Evolutionary conservation across 2,329 filamentous ascomycete species (phyloP).

Genomic region (Penicillium sp.): DNA sequence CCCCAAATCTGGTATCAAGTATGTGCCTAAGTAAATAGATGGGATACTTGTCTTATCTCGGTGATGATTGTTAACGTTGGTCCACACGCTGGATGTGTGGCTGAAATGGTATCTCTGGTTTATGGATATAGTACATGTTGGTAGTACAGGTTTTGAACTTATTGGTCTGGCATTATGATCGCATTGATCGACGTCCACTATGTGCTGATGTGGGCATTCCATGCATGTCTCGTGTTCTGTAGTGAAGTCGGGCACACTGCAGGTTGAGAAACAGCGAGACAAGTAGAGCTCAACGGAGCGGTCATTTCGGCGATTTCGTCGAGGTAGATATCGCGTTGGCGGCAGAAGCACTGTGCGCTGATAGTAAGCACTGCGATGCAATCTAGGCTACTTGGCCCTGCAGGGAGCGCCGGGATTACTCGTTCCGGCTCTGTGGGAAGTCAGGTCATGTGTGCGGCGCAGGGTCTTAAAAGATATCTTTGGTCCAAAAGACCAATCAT

Average conservation of each 20-base stretch:
- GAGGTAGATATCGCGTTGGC: background rate
- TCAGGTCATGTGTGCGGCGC: background rate
- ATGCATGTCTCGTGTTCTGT: background rate
- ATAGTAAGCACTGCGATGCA: too few relatives aligned
- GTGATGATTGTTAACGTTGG: background rate
- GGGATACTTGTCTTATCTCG: background rate
- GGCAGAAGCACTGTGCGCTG: background rate
- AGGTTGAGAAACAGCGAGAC: background rate
- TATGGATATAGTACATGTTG: conserved; percentile 4
- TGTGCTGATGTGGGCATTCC: background rate
- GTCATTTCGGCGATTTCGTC: background rate
- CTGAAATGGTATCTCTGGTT: conserved; percentile 6
- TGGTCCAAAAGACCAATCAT: conserved; percentile 16
- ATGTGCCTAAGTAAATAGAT: conserved; percentile 53
- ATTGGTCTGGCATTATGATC: background rate
- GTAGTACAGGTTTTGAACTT: background rate
- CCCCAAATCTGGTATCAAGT: conserved; percentile 60
- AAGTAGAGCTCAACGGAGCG: background rate
- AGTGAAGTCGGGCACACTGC: background rate
- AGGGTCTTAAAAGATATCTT: background rate
- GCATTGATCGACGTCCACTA: background rate
- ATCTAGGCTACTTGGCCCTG: too few relatives aligned
- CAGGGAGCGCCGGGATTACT: too few relatives aligned
- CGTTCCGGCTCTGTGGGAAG: background rate
- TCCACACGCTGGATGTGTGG: background rate